Evolutionary conservation across 2,329 filamentous ascomycete genomes (phyloP).

Genomic region (Penicillium sp.): DNA sequence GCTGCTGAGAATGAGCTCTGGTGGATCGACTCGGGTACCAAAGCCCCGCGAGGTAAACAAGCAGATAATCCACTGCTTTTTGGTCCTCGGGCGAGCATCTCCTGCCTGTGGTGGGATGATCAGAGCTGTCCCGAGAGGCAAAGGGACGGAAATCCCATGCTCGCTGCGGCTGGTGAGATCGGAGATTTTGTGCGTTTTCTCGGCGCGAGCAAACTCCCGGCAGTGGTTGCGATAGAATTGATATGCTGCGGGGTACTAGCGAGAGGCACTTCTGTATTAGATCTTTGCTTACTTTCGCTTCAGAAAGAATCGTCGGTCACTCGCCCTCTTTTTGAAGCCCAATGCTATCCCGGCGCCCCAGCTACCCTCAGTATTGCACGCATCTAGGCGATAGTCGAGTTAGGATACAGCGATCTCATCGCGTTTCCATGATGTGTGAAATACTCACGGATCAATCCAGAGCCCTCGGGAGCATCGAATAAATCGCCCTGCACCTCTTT

Average conservation of each 20-base stretch:
- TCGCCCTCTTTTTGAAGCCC: constrained; percentile 49
- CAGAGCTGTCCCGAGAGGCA: constrained; percentile 51
- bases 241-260: constrained; percentile 55
- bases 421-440: neutral
- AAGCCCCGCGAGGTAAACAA: constrained; percentile 58
- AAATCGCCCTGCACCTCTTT: constrained; percentile 50
- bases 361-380: constrained; percentile 59
- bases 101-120: constrained; percentile 55
- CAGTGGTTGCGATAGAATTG: constrained; percentile 53
- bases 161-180: constrained; percentile 4
- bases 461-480: constrained; percentile 54
- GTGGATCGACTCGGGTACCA: constrained; percentile 45
- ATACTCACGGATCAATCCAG: constrained; percentile 53
- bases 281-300: neutral
- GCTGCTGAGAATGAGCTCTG: constrained; percentile 50
- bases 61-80: constrained; percentile 59
- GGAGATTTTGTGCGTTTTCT: constrained; percentile 3
- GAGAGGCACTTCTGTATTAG: neutral
- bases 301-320: neutral
- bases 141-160: constrained; percentile 16
- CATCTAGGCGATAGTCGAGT: constrained; percentile 42
- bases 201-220: constrained; percentile 16
- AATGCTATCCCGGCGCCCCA: constrained; percentile 63
- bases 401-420: neutral
- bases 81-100: constrained; percentile 28